Conservation (phyloP, 257 asterid genomes). For the Przewalskia tangutica region DNA sequence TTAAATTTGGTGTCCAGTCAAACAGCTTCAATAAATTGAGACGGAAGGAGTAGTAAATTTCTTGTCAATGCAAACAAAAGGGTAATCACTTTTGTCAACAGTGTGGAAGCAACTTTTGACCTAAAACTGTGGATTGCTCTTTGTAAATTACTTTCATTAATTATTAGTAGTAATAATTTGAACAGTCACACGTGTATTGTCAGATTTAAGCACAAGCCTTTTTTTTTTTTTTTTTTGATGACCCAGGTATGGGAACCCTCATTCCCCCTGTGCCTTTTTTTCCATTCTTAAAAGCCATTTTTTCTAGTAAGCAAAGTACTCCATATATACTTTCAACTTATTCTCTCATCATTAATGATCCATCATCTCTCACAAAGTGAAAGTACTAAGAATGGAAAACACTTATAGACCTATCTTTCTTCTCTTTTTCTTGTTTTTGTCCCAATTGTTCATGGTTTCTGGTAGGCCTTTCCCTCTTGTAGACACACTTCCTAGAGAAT, state of each 20-base stretch:
- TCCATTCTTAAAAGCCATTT: slow-evolving; percentile 13
- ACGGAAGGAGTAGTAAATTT: too few species aligned
- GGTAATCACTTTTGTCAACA: neutral
- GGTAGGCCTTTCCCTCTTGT: neutral
- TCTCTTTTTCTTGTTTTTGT: slow-evolving; percentile 18
- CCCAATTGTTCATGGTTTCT: slow-evolving; percentile 2
- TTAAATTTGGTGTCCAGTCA: too few species aligned
- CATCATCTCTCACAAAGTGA: neutral
- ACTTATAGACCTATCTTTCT: slow-evolving; percentile 16
- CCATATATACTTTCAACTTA: neutral
- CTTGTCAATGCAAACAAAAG: neutral
- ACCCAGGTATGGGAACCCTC: too few species aligned
- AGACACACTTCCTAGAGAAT: neutral
- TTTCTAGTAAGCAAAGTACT: neutral
- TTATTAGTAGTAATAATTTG: neutral
- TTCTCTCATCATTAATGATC: neutral
- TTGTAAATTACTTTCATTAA: slow-evolving; percentile 3
- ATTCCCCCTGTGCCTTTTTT: too few species aligned
- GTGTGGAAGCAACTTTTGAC: neutral
- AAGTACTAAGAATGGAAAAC: slow-evolving; percentile 6
- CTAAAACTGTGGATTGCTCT: slow-evolving; percentile 10
- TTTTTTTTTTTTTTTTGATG: too few species aligned
- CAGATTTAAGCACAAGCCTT: slow-evolving; percentile 28
- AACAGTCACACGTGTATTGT: slow-evolving; percentile 25
- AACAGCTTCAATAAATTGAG: too few species aligned